These are phyloP conservation scores for Syncephalastrum sp. DNA, from an alignment of 371 early-diverging fungal genomes.

Conservation along the genomic window DNA sequence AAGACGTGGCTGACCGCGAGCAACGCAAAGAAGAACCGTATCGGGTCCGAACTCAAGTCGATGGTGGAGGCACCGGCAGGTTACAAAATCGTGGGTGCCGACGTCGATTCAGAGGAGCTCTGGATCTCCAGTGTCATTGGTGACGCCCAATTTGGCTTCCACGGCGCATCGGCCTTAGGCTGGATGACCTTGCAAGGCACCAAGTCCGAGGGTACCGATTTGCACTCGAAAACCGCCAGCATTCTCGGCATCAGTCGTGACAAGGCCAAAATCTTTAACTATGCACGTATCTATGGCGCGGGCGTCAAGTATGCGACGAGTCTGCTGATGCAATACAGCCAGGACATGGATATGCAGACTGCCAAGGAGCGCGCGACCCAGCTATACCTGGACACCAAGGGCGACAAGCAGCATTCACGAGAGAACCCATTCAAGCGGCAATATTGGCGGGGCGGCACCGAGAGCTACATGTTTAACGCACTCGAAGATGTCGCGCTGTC, in stretches of 20 bases:
- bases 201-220: constrained; percentile 87
- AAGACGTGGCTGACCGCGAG: constrained; percentile 95
- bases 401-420: constrained; percentile 53
- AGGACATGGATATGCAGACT: constrained; percentile 63
- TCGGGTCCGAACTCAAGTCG: constrained; percentile 95
- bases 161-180: constrained; percentile 93
- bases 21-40: constrained; percentile 86
- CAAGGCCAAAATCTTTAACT: constrained; percentile 95
- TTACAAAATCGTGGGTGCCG: constrained; percentile 92
- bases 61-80: constrained; percentile 82
- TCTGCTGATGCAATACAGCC: constrained; percentile 79
- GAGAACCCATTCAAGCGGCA: constrained; percentile 27
- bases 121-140: constrained; percentile 96
- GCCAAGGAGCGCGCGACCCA: constrained; percentile 66
- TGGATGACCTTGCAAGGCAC: constrained; percentile 98
- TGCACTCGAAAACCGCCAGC: constrained; percentile 91
- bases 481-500: constrained; percentile 83
- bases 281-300: constrained; percentile 96
- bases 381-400: constrained; percentile 87
- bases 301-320: constrained; percentile 84
- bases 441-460: constrained; percentile 93
- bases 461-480: constrained; percentile 93
- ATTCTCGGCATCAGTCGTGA: constrained; percentile 89
- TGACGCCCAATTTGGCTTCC: constrained; percentile 91
- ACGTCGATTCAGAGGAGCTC: constrained; percentile 96